Conservation (phyloP, 495 filamentous ascomycete genomes). For the Tuber borchii region DNA sequence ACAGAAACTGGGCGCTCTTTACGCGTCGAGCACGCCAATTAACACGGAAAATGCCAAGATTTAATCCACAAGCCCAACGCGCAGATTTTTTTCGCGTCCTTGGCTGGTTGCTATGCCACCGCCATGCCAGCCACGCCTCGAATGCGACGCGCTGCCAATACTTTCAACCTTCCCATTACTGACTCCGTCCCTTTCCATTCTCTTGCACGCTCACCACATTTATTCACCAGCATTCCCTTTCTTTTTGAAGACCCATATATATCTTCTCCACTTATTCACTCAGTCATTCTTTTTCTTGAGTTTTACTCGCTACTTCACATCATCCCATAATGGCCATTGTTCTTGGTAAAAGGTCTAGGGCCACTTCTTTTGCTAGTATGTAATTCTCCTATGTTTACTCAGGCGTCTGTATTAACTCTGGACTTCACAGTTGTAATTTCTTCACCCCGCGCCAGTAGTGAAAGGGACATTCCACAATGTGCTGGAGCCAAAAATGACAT, state of each 20-base stretch:
- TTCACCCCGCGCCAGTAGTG: background rate
- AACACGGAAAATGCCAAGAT: background rate
- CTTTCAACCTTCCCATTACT: background rate
- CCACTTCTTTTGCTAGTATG: background rate
- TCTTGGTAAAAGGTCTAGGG: slow-evolving; percentile 2
- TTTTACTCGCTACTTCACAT: background rate
- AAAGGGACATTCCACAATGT: background rate
- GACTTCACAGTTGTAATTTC: background rate
- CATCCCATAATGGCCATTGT: slow-evolving; percentile 1
- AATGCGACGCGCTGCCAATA: background rate
- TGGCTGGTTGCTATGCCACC: background rate
- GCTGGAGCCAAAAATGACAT: background rate
- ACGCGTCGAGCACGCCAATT: background rate
- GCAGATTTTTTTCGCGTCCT: background rate
- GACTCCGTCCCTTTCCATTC: background rate
- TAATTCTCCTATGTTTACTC: background rate
- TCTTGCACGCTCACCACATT: background rate
- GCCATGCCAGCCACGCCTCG: background rate
- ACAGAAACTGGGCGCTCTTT: background rate
- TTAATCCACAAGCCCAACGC: background rate
- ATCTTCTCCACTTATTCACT: background rate
- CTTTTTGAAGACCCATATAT: background rate
- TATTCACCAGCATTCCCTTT: background rate
- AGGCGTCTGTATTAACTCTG: background rate
- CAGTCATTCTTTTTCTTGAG: background rate